phyloP scores from a whole-genome alignment of 1,139 yeast genomes.

The Ashbya aceris region DNA sequence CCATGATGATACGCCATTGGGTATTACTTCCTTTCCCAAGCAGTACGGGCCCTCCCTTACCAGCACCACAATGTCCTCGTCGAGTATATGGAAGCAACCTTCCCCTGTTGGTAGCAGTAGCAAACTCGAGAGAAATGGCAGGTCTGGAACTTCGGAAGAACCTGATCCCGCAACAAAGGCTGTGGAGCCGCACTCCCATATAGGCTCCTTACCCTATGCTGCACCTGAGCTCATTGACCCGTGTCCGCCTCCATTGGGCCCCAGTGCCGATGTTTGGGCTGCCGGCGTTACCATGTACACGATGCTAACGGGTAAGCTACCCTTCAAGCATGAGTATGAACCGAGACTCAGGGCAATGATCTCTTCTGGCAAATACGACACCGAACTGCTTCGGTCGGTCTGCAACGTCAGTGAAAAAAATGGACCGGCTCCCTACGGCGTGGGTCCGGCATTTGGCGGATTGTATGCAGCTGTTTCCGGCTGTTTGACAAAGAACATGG shows the following conservation, averaged over 20 bases:
- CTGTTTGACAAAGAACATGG: conserved; percentile 45
- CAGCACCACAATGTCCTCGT: conserved; percentile 10
- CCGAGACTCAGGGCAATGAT: conserved; percentile 72
- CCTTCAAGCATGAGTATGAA: conserved; percentile 75
- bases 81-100: conserved; percentile 1
- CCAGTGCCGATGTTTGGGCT: conserved; percentile 78
- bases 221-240: conserved; percentile 74
- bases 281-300: conserved; percentile 72
- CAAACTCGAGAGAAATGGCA: not conserved
- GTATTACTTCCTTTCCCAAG: conserved; percentile 21
- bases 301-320: conserved; percentile 63
- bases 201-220: conserved; percentile 89
- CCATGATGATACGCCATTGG: conserved; percentile 30
- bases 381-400: conserved; percentile 33
- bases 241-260: conserved; percentile 59
- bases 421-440: conserved; percentile 6
- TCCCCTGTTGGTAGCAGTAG: conserved; percentile 1
- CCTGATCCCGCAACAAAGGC: conserved; percentile 1
- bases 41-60: conserved; percentile 28
- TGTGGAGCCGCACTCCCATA: conserved; percentile 51
- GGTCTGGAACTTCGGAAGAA: conserved; percentile 1
- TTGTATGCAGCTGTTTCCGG: conserved; percentile 42
- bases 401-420: conserved; percentile 15
- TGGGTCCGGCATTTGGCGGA: conserved; percentile 19
- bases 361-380: conserved; percentile 54